phyloP scores from a whole-genome alignment of 257 asterid species.

The Agastache rugosa region DNA sequence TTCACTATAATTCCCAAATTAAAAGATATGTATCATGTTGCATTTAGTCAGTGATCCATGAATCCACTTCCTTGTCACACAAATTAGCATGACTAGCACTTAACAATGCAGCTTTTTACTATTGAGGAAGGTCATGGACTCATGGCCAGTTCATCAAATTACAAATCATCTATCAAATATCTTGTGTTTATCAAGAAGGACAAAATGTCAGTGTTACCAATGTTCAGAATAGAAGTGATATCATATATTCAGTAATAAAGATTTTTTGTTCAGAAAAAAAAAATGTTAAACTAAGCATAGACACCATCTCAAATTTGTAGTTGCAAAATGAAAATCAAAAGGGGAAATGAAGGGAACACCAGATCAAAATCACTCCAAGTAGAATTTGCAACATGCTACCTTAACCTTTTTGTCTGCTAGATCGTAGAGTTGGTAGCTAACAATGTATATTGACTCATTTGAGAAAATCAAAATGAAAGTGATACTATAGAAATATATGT shows the following conservation, averaged over 20 bases:
- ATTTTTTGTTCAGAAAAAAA: too few species aligned
- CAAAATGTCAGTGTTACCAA: background rate
- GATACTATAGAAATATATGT: background rate
- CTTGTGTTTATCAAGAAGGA: background rate
- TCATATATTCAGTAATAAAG: background rate
- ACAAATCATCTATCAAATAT: too few species aligned
- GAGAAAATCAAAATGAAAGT: background rate
- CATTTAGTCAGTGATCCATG: background rate
- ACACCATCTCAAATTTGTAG: conserved; percentile 11
- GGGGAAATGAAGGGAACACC: background rate
- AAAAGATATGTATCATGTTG: background rate
- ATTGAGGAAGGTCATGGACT: background rate
- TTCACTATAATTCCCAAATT: background rate
- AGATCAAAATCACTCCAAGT: background rate
- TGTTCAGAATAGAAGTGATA: background rate
- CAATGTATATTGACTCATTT: background rate
- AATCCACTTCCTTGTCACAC: conserved; percentile 13
- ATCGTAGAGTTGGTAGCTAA: background rate
- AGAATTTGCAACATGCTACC: background rate
- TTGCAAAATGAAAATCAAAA: background rate
- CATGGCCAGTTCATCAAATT: background rate
- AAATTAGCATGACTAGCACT: background rate
- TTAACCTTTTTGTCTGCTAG: background rate
- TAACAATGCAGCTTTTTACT: background rate
- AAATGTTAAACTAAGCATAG: too few species aligned